Base-by-base conservation (phyloP, 1,139 yeast genomes). In the Sugiyamaella pinicola region DNA sequence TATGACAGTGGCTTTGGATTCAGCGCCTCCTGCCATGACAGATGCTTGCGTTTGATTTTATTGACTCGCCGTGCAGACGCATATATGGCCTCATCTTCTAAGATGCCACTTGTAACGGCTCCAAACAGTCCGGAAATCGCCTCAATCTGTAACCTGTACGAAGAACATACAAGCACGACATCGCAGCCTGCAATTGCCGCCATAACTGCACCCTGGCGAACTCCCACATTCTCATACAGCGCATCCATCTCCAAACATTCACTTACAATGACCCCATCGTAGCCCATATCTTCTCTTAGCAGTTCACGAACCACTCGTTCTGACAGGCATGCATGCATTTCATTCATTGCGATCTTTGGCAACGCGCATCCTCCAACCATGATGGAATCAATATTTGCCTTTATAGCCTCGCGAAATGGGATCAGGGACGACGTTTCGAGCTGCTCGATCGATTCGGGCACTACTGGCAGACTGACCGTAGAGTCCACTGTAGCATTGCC, bases 231-330 rank as follows among this genome's bases (percentile, higher is more conserved):
- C 54, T 80, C 83, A 63, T 80, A 81, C 33, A 83, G 68, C 0
- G 86, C 81, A 55, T 83, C 86, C 82, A 83, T 77, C 61, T 83
- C 87, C 49, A 83, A 69, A 62, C 87, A 83, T 62, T 83, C 88
- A 58, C 83, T 75, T 8, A 83, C 72, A n/a, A 81, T 84, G 34
- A 82, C 76, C 1, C 87, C 87, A 18, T 81, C 74, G 62, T 80
- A 83, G 1, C 76, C 75, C 60, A 83, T 64, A 22, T 82, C 82
- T 35, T 74, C 71, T 31, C 88, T 68, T 34, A 83, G 68, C 34
- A 83, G 66, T 51, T 77, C 81, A 45, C 76, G 75, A n/a, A 83
- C 71, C 2, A 83, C 71, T n/a, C 77, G 69, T 3, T 85, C 85
- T 19, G 82, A 77, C 52, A 83, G 69, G 59, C 87, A 83, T 1